Percentiles rank a stretch among this genome's conserved stretches.
Evolutionary conservation across 306 rosid genomes (phyloP).

Genomic region (Corylus avellana): DNA sequence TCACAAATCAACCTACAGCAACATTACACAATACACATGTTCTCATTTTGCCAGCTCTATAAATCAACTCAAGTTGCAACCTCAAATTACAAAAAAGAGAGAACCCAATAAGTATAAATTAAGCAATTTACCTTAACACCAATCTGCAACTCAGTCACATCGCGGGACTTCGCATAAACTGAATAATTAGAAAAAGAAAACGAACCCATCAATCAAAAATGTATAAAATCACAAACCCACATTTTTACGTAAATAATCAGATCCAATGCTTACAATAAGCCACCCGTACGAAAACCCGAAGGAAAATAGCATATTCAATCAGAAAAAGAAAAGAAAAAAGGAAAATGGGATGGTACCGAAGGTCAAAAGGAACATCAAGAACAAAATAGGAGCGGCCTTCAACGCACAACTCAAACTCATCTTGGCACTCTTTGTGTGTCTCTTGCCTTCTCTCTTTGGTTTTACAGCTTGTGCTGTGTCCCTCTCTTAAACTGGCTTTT

Average conservation of each 20-base stretch:
- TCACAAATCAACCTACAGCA: not conserved
- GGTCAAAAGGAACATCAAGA: conserved; percentile 36
- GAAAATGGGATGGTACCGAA: conserved; percentile 37
- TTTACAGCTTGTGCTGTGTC: not conserved
- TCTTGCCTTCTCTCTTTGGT: not conserved
- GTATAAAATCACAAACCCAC: not conserved
- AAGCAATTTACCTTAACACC: conserved; percentile 74
- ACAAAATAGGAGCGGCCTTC: conserved; percentile 39
- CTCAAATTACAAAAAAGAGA: conserved; percentile 5
- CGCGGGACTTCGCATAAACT: conserved; percentile 63
- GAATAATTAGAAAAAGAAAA: not conserved
- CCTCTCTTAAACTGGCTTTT: not conserved
- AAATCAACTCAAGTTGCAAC: not conserved
- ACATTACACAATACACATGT: not conserved
- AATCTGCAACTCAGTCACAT: conserved; percentile 85
- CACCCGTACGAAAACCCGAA: not conserved
- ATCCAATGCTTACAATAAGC: conserved; percentile 25
- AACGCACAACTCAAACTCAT: conserved; percentile 31
- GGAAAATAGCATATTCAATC: not conserved
- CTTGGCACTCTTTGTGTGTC: not conserved
- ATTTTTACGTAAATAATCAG: conserved; percentile 7
- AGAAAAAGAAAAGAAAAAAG: no score
- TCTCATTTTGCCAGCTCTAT: not conserved
- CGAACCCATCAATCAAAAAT: not conserved
- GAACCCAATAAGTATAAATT: not conserved